phyloP scores from a whole-genome alignment of 2,329 filamentous ascomycete genomes.

The Cladobotryum protrusum region DNA sequence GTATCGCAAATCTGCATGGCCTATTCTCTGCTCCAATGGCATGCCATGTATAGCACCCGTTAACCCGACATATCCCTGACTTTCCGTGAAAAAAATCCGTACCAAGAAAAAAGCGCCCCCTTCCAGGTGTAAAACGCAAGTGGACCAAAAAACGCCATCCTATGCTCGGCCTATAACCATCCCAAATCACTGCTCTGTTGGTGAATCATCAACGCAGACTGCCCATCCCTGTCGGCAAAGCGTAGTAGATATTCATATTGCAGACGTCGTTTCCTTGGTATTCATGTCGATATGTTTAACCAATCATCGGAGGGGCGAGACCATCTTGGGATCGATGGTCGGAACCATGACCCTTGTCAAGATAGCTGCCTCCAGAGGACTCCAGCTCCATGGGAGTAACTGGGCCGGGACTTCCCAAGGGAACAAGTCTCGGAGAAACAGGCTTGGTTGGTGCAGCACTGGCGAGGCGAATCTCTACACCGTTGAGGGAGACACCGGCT shows the following conservation, averaged over 20 bases:
- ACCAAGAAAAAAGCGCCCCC: background rate
- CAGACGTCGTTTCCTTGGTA: background rate
- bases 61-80: too few species aligned
- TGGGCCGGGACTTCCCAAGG: conserved; percentile 52
- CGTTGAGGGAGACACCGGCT: conserved; percentile 28
- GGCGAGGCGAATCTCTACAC: conserved; percentile 31
- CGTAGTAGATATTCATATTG: background rate
- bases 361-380: conserved; percentile 32
- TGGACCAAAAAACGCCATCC: background rate
- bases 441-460: conserved; percentile 40
- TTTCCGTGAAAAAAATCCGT: too few species aligned
- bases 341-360: conserved; percentile 17
- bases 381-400: conserved; percentile 57
- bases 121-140: background rate
- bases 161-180: background rate
- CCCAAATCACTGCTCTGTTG: too few species aligned
- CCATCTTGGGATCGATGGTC: background rate
- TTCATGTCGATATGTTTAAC: background rate
- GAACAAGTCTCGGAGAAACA: conserved; percentile 42
- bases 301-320: background rate
- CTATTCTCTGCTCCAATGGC: background rate
- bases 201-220: too few species aligned
- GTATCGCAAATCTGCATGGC: conserved; percentile 2
- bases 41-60: background rate
- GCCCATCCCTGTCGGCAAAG: background rate